Evolutionary conservation across 2,329 filamentous ascomycete genomes (phyloP).

Genomic region (Aspergillus terreus): DNA sequence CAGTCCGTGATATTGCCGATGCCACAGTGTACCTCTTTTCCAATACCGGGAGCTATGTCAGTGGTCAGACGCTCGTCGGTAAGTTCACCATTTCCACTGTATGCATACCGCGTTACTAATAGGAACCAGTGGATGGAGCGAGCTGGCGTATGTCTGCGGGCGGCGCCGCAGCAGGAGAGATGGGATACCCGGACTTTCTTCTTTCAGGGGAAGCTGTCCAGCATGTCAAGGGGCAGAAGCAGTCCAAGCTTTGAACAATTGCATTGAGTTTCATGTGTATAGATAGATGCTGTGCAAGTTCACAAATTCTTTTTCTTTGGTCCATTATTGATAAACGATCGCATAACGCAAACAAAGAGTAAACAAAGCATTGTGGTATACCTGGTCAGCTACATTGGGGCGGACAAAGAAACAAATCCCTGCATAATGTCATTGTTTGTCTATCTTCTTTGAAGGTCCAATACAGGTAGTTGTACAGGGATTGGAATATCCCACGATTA

Average conservation of each 20-base stretch:
- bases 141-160: constrained; percentile 37
- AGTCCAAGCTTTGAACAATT: constrained; percentile 48
- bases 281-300: neutral
- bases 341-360: neutral
- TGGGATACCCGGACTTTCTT: constrained; percentile 58
- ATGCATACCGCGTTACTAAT: neutral
- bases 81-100: constrained; percentile 14
- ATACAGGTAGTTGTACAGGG: neutral
- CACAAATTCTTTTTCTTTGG: no score
- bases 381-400: neutral
- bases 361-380: neutral
- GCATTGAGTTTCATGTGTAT: neutral
- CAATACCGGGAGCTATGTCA: constrained; percentile 81
- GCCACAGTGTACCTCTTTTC: constrained; percentile 87
- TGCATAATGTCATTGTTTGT: neutral
- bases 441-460: no score
- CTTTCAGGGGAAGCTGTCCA: constrained; percentile 51
- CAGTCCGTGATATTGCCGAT: constrained; percentile 84
- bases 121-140: constrained; percentile 36
- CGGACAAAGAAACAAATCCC: neutral
- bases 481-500: neutral
- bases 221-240: constrained; percentile 58
- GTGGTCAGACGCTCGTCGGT: constrained; percentile 71
- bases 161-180: constrained; percentile 30
- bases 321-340: neutral